Percentiles rank a stretch among this genome's conserved stretches.
Evolutionary conservation across 176 grass and related monocot species (phyloP).

Genomic region (Bromus sterilis): DNA sequence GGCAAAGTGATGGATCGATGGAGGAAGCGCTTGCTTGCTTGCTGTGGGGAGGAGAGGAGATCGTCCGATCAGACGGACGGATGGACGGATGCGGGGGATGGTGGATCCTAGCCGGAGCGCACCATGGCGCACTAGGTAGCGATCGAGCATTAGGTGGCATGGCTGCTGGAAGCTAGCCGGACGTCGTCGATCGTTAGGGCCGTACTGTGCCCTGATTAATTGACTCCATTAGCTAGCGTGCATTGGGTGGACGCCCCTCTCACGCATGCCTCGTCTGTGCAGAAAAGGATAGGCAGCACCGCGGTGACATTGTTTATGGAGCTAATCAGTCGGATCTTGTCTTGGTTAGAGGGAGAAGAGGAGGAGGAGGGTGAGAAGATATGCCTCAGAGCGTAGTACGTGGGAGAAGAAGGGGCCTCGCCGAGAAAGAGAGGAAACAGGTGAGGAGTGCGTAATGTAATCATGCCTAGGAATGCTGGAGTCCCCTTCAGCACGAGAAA

Average conservation of each 20-base stretch:
- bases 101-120: slow-evolving; percentile 42
- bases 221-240: slow-evolving; percentile 18
- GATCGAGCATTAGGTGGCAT: neutral
- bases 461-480: neutral
- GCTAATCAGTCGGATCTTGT: neutral
- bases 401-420: neutral
- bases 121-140: slow-evolving; percentile 13
- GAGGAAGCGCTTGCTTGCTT: no score
- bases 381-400: neutral
- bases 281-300: neutral
- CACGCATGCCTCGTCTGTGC: neutral
- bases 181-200: neutral
- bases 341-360: neutral
- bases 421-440: neutral
- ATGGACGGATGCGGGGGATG: neutral
- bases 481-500: neutral
- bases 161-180: neutral
- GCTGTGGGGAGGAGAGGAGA: neutral
- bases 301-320: neutral
- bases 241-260: neutral
- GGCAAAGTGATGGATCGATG: neutral
- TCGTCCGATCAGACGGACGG: neutral
- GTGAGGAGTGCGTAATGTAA: no score
- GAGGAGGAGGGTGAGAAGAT: neutral
- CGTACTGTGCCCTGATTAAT: neutral